Conservation (phyloP, 371 early-diverging fungal species). For the Nematocida sp. region DNA sequence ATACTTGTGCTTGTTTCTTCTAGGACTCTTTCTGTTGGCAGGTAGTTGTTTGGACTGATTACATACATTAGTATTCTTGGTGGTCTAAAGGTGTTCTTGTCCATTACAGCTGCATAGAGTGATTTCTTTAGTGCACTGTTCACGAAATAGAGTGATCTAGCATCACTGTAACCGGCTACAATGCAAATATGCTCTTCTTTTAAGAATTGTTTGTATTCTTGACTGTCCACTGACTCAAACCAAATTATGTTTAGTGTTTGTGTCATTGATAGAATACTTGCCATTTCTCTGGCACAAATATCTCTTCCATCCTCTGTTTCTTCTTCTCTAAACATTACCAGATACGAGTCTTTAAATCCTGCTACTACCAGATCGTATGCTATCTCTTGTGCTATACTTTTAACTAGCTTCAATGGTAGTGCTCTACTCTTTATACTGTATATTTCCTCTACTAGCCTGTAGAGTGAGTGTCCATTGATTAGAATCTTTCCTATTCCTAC, state of each 20-base stretch:
- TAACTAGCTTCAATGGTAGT: constrained; percentile 22
- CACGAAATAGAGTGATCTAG: constrained; percentile 11
- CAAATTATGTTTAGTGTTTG: constrained; percentile 9
- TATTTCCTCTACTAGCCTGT: constrained; percentile 38
- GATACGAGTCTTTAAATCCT: constrained; percentile 43
- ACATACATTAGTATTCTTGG: constrained; percentile 41
- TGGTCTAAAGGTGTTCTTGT: constrained; percentile 19
- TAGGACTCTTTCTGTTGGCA: too few species aligned
- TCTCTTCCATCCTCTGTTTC: neutral
- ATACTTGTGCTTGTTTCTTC: too few species aligned
- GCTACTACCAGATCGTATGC: constrained; percentile 8
- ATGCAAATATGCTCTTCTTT: constrained; percentile 51
- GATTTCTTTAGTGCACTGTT: constrained; percentile 28
- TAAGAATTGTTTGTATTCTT: constrained; percentile 27
- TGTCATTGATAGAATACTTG: neutral
- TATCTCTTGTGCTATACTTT: constrained; percentile 7
- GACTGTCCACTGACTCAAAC: constrained; percentile 12
- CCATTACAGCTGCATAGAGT: constrained; percentile 33
- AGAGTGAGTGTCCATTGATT: constrained; percentile 41
- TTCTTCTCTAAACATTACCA: constrained; percentile 43
- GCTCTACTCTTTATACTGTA: constrained; percentile 17
- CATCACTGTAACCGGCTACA: constrained; percentile 21
- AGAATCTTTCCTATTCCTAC: constrained; percentile 52
- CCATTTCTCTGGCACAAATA: constrained; percentile 28
- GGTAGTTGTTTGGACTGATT: constrained; percentile 3